phyloP scores from a whole-genome alignment of 2,329 filamentous ascomycete species.

The Ascosphaera acerosa region DNA sequence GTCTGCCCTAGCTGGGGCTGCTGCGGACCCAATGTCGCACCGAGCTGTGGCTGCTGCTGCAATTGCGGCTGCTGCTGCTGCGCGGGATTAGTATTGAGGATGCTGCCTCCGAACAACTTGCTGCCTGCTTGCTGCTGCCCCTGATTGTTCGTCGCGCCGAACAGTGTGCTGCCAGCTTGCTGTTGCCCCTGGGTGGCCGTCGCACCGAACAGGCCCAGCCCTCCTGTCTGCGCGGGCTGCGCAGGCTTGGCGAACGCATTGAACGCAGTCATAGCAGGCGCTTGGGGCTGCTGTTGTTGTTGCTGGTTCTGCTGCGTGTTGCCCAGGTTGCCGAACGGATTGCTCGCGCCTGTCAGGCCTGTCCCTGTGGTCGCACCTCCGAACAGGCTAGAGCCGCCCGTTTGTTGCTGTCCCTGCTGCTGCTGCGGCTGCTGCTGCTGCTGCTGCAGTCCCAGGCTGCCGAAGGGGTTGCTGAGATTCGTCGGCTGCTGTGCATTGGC shows the following conservation, averaged over 20 bases:
- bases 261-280: constrained; percentile 1
- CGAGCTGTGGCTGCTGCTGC: constrained; percentile 14
- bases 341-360: no score
- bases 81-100: constrained; percentile 6
- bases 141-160: constrained; percentile 1
- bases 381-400: no score
- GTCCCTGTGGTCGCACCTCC: no score
- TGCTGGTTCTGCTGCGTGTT: constrained; percentile 9
- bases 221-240: constrained; percentile 3
- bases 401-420: no score
- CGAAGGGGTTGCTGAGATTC: no score
- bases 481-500: no score
- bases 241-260: constrained; percentile 2
- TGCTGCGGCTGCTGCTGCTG: no score
- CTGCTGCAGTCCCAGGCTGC: no score
- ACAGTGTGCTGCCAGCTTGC: not conserved
- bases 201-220: not conserved
- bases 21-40: constrained; percentile 14
- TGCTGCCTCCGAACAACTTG: constrained; percentile 17
- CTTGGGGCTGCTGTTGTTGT: constrained; percentile 12
- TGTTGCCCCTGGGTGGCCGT: constrained; percentile 2
- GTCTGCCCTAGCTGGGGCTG: constrained; percentile 9
- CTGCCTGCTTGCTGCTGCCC: constrained; percentile 14
- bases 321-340: constrained; percentile 6
- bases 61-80: constrained; percentile 18